Evolutionary conservation across 306 rosid genomes (phyloP), one percentile per base, ranked within the genome.

Genomic region (Trifolium fragiferum): DNA sequence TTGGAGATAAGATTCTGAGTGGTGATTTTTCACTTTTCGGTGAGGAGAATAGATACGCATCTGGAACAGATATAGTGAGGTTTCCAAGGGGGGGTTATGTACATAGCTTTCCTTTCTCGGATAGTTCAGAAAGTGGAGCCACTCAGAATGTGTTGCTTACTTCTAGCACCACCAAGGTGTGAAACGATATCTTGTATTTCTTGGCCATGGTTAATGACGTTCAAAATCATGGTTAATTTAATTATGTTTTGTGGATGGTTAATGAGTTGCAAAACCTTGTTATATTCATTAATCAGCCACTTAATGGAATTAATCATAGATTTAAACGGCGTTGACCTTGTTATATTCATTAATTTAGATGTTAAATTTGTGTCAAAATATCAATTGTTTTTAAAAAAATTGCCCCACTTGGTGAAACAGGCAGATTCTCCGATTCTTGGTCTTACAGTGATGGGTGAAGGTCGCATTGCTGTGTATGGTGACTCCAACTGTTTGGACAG

Each of bases 91-190:
- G 87, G 72, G 96, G 98, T 80, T 87, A 83, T 81, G 86, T 94
- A 70, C 98, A 94, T 82, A 86, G 90, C 77, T 91, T 94, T 59
- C 93, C 95, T 14, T 94, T 94, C 79, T 41, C 89, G 66, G 98
- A 94, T 84, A 94, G 93, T 88, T 94, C 98, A 32, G 98, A 91
- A 86, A 91, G 97, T 74, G 98, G 97, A 69, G 98, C 95, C 71
- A 92, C 98, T 67, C 95, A 92, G 85, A 94, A 83, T 85, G 82
- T 91, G 75, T 86, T 93, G 69, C 84, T 82, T 75, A 72, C 90
- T 62, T 86, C 97, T 58, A 92, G 84, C 64, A 85, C 83, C 79
- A 74, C 84, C 80, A 81, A 76, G 86, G 97, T 94, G 69, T 61
- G 77, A 59, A 54, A 43, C 40, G 14, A 38, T 61, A 41, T 55